A percentile compares a stretch with the other conserved stretches of the same genome.
phyloP scores from a whole-genome alignment of 1,139 yeast species.

The Oligophagozyma castellii region DNA sequence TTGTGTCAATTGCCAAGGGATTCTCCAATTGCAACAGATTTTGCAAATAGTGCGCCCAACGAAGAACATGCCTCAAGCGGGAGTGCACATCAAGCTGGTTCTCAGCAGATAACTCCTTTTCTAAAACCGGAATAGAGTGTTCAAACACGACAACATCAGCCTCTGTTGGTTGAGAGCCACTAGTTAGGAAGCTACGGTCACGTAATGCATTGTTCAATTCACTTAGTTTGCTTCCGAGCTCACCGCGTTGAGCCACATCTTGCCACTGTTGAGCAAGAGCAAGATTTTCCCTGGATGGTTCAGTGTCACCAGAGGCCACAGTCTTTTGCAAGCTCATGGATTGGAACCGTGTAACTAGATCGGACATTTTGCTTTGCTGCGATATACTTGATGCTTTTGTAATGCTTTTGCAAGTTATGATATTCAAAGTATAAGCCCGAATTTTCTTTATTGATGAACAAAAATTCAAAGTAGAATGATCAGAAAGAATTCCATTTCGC shows the following conservation, averaged over 20 bases:
- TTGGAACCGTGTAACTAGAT: constrained; percentile 31
- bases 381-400: too few relatives aligned
- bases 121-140: constrained; percentile 45
- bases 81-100: constrained; percentile 26
- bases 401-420: too few relatives aligned
- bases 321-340: too few relatives aligned
- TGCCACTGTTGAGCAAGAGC: constrained; percentile 79
- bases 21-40: constrained; percentile 39
- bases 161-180: constrained; percentile 42
- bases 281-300: constrained; percentile 31
- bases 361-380: constrained; percentile 28
- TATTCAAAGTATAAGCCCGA: too few relatives aligned
- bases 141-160: constrained; percentile 61
- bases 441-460: too few relatives aligned
- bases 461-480: too few relatives aligned
- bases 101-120: constrained; percentile 34
- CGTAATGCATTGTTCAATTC: constrained; percentile 60
- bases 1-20: constrained; percentile 41
- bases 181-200: constrained; percentile 54
- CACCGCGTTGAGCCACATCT: constrained; percentile 41
- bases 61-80: constrained; percentile 69
- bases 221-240: constrained; percentile 44
- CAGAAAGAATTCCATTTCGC: too few relatives aligned
- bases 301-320: constrained; percentile 29
- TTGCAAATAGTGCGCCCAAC: constrained; percentile 88